phyloP scores from a whole-genome alignment of 257 asterid species.

The Thymus quinquecostatus region DNA sequence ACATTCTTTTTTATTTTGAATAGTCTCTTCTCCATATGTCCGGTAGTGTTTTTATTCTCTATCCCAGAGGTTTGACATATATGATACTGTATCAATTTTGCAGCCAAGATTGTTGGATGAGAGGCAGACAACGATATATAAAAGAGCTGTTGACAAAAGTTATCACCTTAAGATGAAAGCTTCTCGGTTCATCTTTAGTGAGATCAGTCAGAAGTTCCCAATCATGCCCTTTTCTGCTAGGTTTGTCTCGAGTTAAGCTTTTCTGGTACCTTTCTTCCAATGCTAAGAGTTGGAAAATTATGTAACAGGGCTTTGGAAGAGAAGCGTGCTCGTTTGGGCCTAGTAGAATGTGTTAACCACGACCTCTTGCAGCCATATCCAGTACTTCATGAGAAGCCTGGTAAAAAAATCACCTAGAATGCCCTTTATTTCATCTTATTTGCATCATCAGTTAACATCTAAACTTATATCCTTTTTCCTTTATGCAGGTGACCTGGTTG shows the following conservation, averaged over 20 bases:
- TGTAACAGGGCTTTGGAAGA: slow-evolving; percentile 88
- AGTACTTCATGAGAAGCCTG: slow-evolving; percentile 94
- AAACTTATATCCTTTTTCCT: not conserved
- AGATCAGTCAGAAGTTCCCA: slow-evolving; percentile 85
- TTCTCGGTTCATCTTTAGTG: slow-evolving; percentile 89
- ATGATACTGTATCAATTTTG: slow-evolving; percentile 25
- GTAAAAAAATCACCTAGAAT: slow-evolving; percentile 36
- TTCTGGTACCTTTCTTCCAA: not conserved
- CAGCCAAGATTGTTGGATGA: slow-evolving; percentile 88
- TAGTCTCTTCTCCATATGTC: not conserved
- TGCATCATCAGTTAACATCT: not conserved
- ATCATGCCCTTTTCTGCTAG: slow-evolving; percentile 89
- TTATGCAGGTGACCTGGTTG: slow-evolving; percentile 81
- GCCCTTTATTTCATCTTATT: not conserved
- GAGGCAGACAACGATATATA: slow-evolving; percentile 87
- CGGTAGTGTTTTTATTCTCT: not conserved
- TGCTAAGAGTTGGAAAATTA: not conserved
- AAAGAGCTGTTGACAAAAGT: slow-evolving; percentile 90
- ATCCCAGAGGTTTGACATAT: not conserved
- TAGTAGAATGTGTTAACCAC: slow-evolving; percentile 88
- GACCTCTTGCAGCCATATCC: slow-evolving; percentile 98
- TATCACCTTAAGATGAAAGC: slow-evolving; percentile 91
- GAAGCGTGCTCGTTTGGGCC: slow-evolving; percentile 89
- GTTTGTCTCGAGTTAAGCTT: slow-evolving; percentile 35
- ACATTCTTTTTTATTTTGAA: not conserved